phyloP scores from a whole-genome alignment of 148 eudicot genomes.

The Euryodendron excelsum region DNA sequence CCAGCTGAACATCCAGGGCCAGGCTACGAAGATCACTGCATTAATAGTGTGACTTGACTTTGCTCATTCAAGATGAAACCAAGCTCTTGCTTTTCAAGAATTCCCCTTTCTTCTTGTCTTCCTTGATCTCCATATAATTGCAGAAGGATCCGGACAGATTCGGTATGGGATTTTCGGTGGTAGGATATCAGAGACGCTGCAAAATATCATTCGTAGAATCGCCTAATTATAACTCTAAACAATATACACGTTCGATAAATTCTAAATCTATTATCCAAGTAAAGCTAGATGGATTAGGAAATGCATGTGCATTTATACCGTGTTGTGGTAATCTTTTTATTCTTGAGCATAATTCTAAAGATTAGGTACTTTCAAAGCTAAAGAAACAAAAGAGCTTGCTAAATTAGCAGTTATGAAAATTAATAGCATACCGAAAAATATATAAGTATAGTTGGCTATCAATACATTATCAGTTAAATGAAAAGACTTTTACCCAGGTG shows the following conservation, averaged over 20 bases:
- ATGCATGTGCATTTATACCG: neutral
- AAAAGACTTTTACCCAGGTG: neutral
- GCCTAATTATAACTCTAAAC: too few relatives aligned
- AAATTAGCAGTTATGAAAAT: neutral
- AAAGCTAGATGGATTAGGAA: too few relatives aligned
- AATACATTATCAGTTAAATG: neutral
- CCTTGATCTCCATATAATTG: slow-evolving; percentile 84
- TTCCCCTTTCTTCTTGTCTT: slow-evolving; percentile 37
- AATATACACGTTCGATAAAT: too few relatives aligned
- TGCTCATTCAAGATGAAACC: neutral
- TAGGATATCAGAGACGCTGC: slow-evolving; percentile 48
- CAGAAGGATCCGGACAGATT: slow-evolving; percentile 65
- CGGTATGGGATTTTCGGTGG: slow-evolving; percentile 69
- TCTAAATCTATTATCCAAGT: too few relatives aligned
- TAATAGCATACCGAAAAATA: neutral
- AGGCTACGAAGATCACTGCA: neutral
- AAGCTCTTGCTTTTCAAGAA: neutral
- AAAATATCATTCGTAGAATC: slow-evolving; percentile 3
- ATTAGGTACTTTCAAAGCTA: neutral
- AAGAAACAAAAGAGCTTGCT: too few relatives aligned
- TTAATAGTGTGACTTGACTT: neutral
- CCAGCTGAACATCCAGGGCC: neutral
- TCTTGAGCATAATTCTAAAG: slow-evolving; percentile 1
- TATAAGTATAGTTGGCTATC: neutral
- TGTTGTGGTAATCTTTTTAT: neutral